A percentile compares a stretch with the other conserved stretches of the same genome.
Conservation (phyloP, 192 early-diverging fungal species). For the Globomyces pollinis-pini region DNA sequence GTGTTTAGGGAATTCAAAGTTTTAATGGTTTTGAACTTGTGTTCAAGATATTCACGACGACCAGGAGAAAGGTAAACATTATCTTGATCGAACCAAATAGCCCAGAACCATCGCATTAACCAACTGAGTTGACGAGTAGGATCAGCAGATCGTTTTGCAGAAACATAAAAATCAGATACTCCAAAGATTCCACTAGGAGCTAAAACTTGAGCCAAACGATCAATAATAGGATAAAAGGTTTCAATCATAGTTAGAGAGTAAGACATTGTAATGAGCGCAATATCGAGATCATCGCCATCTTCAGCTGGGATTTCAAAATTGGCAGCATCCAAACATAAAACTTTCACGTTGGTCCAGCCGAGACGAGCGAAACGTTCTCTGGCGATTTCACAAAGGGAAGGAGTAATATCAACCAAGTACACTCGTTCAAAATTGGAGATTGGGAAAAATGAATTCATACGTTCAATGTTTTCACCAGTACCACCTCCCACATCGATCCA, state of each 20-base stretch:
- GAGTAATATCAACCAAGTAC: constrained; percentile 76
- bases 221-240: constrained; percentile 54
- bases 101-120: constrained; percentile 78
- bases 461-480: constrained; percentile 46
- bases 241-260: constrained; percentile 90
- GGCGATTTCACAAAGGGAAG: constrained; percentile 71
- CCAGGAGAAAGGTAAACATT: constrained; percentile 71
- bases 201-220: constrained; percentile 28
- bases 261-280: constrained; percentile 76
- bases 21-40: constrained; percentile 72
- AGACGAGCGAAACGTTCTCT: constrained; percentile 61
- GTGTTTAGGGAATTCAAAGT: constrained; percentile 63
- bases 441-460: constrained; percentile 66
- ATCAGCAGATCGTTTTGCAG: constrained; percentile 44
- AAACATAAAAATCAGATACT: constrained; percentile 77
- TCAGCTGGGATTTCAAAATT: constrained; percentile 59
- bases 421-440: constrained; percentile 69
- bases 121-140: constrained; percentile 64
- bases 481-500: constrained; percentile 51
- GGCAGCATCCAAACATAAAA: constrained; percentile 72
- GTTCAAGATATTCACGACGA: constrained; percentile 78
- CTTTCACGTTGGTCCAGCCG: constrained; percentile 74
- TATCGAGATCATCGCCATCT: constrained; percentile 47
- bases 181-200: constrained; percentile 21
- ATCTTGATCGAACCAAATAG: constrained; percentile 80